These are phyloP conservation scores for Trichoderma simmonsii DNA, from an alignment of 2,329 filamentous ascomycete species.

Conservation along the genomic window DNA sequence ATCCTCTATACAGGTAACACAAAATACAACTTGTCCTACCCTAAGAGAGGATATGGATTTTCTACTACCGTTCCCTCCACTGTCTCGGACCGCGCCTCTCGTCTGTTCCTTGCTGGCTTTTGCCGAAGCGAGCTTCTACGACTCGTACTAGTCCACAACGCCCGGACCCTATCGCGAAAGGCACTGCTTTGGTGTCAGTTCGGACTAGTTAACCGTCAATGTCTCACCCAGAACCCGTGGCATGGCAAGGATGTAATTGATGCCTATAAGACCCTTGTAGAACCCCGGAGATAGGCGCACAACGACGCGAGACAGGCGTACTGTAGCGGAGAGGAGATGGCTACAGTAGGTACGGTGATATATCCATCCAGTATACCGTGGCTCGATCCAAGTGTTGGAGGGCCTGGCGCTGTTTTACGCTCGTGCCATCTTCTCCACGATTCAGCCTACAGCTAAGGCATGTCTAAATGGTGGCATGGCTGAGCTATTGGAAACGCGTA, in stretches of 20 bases:
- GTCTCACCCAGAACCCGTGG: background rate
- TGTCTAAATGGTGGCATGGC: background rate
- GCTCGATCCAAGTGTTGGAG: background rate
- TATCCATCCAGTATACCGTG: background rate
- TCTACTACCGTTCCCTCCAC: background rate
- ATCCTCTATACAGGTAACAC: background rate
- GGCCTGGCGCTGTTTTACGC: background rate
- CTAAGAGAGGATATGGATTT: background rate
- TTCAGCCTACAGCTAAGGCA: background rate
- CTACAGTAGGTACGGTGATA: background rate
- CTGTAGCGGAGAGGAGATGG: background rate
- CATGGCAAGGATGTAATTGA: background rate
- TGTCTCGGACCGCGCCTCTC: background rate
- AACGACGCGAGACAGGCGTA: background rate
- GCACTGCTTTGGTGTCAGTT: background rate
- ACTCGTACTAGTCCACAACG: background rate
- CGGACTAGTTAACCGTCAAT: background rate
- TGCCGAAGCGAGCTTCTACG: background rate
- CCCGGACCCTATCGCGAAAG: background rate
- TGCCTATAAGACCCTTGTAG: background rate
- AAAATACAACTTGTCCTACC: background rate
- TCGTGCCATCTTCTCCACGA: constrained; percentile 9
- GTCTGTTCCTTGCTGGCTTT: background rate
- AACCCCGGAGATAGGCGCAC: background rate
- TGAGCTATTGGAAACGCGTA: background rate